Percentiles rank a stretch among this genome's conserved stretches.
Evolutionary conservation across 2,329 filamentous ascomycete genomes (phyloP).

Genomic region (Aspergillus tamarii): DNA sequence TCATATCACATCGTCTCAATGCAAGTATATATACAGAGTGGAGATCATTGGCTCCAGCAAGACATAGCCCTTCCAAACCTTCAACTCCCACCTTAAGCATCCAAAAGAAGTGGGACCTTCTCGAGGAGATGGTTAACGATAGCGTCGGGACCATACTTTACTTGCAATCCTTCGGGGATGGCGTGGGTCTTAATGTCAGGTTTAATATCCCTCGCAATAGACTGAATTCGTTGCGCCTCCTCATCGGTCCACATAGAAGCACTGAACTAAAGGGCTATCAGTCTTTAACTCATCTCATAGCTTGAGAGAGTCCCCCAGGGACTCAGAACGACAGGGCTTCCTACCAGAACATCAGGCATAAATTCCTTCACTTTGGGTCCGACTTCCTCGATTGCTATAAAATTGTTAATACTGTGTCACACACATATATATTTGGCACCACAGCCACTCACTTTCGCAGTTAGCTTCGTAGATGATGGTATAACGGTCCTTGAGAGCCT

Average conservation of each 20-base stretch:
- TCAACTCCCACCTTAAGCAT: constrained; percentile 24
- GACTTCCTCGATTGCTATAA: constrained; percentile 57
- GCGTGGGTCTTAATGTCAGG: constrained; percentile 48
- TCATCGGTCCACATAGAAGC: constrained; percentile 62
- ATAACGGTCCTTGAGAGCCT: constrained; percentile 65
- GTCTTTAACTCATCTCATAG: neutral
- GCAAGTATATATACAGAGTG: constrained; percentile 4
- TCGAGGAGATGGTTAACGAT: constrained; percentile 47
- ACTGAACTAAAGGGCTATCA: constrained; percentile 54
- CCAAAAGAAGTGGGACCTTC: constrained; percentile 44
- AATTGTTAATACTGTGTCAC: constrained; percentile 2
- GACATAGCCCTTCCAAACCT: neutral
- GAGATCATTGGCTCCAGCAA: neutral
- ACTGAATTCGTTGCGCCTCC: constrained; percentile 42
- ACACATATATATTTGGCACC: neutral
- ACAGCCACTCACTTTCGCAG: constrained; percentile 56
- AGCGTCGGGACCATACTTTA: constrained; percentile 46
- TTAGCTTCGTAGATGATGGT: constrained; percentile 66
- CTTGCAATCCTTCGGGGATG: constrained; percentile 47
- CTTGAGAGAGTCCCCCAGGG: neutral
- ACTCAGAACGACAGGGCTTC: constrained; percentile 13
- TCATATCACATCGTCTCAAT: neutral
- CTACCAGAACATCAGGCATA: constrained; percentile 60
- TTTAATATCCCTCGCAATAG: constrained; percentile 39
- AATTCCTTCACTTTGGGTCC: constrained; percentile 55